phyloP scores from a whole-genome alignment of 164 flowering plant genomes.

The Annona squamosa region DNA sequence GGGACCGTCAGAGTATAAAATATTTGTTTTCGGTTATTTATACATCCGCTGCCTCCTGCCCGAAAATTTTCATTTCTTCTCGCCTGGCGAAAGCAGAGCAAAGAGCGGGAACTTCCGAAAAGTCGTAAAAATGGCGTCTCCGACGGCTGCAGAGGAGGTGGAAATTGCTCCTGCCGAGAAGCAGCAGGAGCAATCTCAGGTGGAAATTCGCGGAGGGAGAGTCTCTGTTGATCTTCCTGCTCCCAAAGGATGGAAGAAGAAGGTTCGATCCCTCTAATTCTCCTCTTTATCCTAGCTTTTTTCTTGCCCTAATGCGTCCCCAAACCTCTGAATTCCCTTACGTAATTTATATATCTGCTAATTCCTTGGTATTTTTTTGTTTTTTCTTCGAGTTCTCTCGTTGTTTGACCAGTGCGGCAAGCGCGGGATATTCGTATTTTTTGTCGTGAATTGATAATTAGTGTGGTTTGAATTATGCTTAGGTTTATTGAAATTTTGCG shows the following conservation, averaged over 20 bases:
- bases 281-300: not conserved
- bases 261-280: conserved; percentile 17
- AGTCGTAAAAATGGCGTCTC: conserved; percentile 14
- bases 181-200: not conserved
- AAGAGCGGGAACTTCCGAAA: conserved; percentile 18
- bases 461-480: not conserved
- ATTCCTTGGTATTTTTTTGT: not conserved
- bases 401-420: not conserved
- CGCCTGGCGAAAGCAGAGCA: not conserved
- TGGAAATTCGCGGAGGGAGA: conserved; percentile 11
- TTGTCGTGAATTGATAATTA: not conserved
- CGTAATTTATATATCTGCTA: not conserved
- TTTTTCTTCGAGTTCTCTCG: too few relatives aligned
- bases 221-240: conserved; percentile 35
- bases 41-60: not conserved
- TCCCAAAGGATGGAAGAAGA: conserved; percentile 37
- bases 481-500: not conserved
- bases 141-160: conserved; percentile 6
- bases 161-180: not conserved
- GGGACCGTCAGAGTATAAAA: not conserved
- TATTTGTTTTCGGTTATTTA: not conserved
- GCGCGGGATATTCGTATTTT: not conserved
- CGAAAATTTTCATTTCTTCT: not conserved
- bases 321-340: not conserved
- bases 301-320: not conserved